These are phyloP conservation scores for Cylindrotheca closterium DNA, from an alignment of 108 stramenopile species.

Conservation along the genomic window DNA sequence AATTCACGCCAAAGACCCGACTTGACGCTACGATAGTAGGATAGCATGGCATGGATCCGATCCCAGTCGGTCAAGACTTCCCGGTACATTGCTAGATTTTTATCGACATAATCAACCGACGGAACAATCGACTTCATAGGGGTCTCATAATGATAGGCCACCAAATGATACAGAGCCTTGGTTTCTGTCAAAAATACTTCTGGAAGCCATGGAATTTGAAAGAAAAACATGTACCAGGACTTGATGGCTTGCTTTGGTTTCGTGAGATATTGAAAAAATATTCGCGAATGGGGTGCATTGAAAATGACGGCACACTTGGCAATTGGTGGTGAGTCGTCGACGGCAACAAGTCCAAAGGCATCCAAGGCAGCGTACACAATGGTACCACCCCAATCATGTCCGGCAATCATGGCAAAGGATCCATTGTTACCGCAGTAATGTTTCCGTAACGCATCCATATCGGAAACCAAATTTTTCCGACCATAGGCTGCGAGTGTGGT, in stretches of 20 bases:
- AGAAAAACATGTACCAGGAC: background rate
- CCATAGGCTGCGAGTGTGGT: conserved; percentile 14
- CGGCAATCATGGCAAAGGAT: conserved; percentile 22
- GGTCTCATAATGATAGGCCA: background rate
- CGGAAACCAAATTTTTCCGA: conserved; percentile 7
- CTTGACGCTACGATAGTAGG: background rate
- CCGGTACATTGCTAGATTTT: background rate
- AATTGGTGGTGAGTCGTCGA: background rate
- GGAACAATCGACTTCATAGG: background rate
- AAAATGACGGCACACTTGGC: background rate
- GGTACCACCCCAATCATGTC: conserved; percentile 29
- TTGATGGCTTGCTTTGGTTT: background rate
- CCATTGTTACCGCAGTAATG: conserved; percentile 14
- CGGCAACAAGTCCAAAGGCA: background rate
- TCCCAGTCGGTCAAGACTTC: background rate
- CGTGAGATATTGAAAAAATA: background rate
- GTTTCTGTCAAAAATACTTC: background rate
- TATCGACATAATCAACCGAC: background rate
- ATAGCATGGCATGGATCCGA: background rate
- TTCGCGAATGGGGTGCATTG: background rate
- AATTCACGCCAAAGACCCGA: background rate
- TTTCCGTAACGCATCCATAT: conserved; percentile 6
- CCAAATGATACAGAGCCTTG: background rate
- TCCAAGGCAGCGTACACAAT: conserved; percentile 14
- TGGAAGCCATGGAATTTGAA: background rate